A percentile compares a stretch with the other conserved stretches of the same genome.
These are phyloP conservation scores for Ophiognomonia clavigignenti-juglandacearum DNA, from an alignment of 2,329 filamentous ascomycete genomes.

Conservation along the genomic window DNA sequence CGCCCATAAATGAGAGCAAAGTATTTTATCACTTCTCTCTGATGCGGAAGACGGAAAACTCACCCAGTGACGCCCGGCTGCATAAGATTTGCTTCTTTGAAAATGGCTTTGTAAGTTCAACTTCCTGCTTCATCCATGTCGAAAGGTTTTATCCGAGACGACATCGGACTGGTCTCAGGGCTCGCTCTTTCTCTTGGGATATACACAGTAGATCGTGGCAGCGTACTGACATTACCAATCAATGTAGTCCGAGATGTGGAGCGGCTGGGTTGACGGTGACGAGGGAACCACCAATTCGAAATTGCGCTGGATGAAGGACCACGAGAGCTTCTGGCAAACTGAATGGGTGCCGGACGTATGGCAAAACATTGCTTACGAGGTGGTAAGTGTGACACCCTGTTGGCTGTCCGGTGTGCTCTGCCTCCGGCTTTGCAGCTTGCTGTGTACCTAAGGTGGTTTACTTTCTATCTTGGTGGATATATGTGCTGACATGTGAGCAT, in stretches of 20 bases:
- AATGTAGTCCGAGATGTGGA: conserved; percentile 73
- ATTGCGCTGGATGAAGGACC: conserved; percentile 61
- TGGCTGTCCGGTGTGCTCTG: too few species aligned
- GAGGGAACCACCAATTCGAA: conserved; percentile 41
- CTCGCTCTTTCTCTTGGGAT: too few species aligned
- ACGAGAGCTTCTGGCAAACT: conserved; percentile 57
- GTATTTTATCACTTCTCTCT: conserved; percentile 67
- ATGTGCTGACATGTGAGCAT: too few species aligned
- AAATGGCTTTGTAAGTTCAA: conserved; percentile 68
- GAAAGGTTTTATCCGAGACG: too few species aligned
- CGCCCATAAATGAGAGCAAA: conserved; percentile 60
- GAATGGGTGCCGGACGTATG: conserved; percentile 59
- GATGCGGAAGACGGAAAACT: conserved; percentile 52
- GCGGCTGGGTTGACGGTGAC: conserved; percentile 53
- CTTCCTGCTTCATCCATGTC: too few species aligned
- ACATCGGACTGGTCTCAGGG: too few species aligned
- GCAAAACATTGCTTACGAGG: conserved; percentile 73
- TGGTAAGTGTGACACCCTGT: too few species aligned
- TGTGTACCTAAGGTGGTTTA: too few species aligned
- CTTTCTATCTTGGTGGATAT: too few species aligned
- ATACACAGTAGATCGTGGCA: too few species aligned
- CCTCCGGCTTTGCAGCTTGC: too few species aligned
- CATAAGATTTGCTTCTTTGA: conserved; percentile 63
- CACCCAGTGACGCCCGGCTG: conserved; percentile 58
- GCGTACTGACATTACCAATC: too few species aligned